Base-by-base conservation (phyloP, 2,329 filamentous ascomycete genomes). In the Colletotrichum simmondsii region DNA sequence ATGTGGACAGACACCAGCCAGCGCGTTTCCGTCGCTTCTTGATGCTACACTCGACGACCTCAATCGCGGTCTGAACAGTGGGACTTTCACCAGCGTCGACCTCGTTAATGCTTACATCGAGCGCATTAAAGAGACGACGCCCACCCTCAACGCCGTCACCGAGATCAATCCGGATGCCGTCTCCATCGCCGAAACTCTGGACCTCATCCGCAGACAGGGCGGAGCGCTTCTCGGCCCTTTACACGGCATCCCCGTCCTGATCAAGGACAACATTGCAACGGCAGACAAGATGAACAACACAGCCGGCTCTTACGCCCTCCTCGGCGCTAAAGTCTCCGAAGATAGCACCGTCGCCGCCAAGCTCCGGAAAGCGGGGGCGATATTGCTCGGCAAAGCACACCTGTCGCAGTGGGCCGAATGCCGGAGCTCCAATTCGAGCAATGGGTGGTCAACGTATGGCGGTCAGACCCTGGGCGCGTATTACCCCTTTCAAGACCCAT, bases 251-350 rank as follows among this genome's bases (percentile, higher is more conserved):
- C 92, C 91, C 0, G 87, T 93, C 28, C 80, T 93, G 5, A 84
- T 93, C 81, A 93, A 93, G 79, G 89, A 92, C 80, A 92, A 91
- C 77, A 92, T 93, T 61, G 91, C 88, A 16, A 93, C 91, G 0
- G 78, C 81, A 2, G 91, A 93, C 77, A 79, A 84, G 71, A 91
- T 92, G 89, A 87, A 90, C 77, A 92, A 89, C 74, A 91, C 83
- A 0, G 83, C 91, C 3, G 92, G 92, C 3, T 94, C 92, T 0
- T 92, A 87, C 74, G 87, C 90, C 1, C 83, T 94, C 0, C 77
- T 91, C 0, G 90, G 91, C 0, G 87, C 91, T 10, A 88, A 85
- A 74, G 85, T 90, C 0, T 85, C 84, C 2, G 79, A 82, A 26
- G 92, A 93, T 76, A 87, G 88, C 12, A 90, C 89, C 0, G 82